phyloP scores from a whole-genome alignment of 2,329 filamentous ascomycete genomes.

The Hansfordia pulvinata region DNA sequence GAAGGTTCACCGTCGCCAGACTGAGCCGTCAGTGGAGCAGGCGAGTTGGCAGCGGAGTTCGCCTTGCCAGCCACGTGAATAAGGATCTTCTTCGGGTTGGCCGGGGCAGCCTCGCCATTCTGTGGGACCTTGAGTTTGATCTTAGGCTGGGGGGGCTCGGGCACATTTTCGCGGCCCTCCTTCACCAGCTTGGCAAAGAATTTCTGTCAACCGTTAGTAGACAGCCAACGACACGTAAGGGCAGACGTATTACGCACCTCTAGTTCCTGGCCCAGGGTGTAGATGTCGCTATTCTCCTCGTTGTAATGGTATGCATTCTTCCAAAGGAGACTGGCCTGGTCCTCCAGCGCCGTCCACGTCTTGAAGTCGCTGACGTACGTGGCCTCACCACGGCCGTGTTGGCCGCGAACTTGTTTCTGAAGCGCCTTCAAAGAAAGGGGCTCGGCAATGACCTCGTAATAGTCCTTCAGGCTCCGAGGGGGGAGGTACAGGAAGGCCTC shows the following conservation, averaged over 20 bases:
- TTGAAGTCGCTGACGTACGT: conserved; percentile 59
- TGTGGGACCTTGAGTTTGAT: conserved; percentile 65
- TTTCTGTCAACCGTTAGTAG: conserved; percentile 30
- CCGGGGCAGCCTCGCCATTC: conserved; percentile 27
- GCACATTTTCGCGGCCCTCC: conserved; percentile 58
- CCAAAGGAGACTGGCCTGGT: conserved; percentile 73
- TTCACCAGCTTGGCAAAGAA: conserved; percentile 56
- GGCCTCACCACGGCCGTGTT: conserved; percentile 51
- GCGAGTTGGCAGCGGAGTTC: conserved; percentile 38
- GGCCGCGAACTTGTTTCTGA: conserved; percentile 63
- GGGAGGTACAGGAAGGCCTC: conserved; percentile 70
- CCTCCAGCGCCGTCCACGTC: conserved; percentile 70
- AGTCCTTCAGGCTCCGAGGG: conserved; percentile 63
- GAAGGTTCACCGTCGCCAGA: conserved; percentile 18
- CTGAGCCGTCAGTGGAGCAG: conserved; percentile 24
- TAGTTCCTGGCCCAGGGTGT: conserved; percentile 60
- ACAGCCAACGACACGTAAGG: conserved; percentile 2
- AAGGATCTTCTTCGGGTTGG: conserved; percentile 50
- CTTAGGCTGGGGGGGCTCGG: conserved; percentile 60
- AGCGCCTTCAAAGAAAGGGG: conserved; percentile 68
- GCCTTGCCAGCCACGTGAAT: conserved; percentile 53
- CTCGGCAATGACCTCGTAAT: conserved; percentile 72
- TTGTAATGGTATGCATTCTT: conserved; percentile 82
- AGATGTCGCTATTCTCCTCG: conserved; percentile 81
- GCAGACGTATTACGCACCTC: conserved; percentile 39